phyloP scores from a whole-genome alignment of 495 filamentous ascomycete species.

The Tuber calosporum region DNA sequence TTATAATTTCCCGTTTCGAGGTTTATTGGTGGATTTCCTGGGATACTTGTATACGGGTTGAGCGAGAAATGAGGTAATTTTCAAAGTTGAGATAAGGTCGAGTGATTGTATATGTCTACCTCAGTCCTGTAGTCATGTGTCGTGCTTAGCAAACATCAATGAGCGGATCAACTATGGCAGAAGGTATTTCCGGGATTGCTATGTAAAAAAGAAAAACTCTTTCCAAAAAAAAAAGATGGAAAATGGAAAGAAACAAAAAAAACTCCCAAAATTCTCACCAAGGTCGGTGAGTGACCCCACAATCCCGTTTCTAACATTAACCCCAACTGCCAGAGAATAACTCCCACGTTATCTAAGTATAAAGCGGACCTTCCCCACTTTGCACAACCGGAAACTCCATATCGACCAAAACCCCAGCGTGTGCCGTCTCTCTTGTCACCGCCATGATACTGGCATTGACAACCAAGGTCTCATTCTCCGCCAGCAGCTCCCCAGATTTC shows the following conservation, averaged over 20 bases:
- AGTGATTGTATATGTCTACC: background rate
- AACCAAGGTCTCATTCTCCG: constrained; percentile 17
- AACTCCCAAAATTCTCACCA: background rate
- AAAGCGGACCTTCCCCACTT: background rate
- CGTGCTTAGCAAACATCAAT: background rate
- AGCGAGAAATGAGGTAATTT: background rate
- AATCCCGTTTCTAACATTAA: background rate
- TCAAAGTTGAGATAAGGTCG: background rate
- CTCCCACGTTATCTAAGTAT: background rate
- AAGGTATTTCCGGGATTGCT: background rate
- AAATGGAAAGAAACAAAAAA: too few species aligned
- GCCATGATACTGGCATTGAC: constrained; percentile 21
- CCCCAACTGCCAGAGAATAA: background rate
- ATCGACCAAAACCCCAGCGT: constrained; percentile 21
- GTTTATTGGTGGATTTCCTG: background rate
- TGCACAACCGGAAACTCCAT: constrained; percentile 17
- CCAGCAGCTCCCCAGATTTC: constrained; percentile 1
- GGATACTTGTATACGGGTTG: background rate
- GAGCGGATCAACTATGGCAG: background rate
- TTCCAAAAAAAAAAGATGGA: background rate
- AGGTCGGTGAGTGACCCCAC: background rate
- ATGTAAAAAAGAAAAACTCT: background rate
- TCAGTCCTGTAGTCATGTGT: background rate
- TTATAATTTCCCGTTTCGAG: too few species aligned
- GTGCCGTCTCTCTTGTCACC: background rate